Base-by-base conservation (phyloP, 2,329 filamentous ascomycete genomes). In the Harringtonia lauricola region DNA sequence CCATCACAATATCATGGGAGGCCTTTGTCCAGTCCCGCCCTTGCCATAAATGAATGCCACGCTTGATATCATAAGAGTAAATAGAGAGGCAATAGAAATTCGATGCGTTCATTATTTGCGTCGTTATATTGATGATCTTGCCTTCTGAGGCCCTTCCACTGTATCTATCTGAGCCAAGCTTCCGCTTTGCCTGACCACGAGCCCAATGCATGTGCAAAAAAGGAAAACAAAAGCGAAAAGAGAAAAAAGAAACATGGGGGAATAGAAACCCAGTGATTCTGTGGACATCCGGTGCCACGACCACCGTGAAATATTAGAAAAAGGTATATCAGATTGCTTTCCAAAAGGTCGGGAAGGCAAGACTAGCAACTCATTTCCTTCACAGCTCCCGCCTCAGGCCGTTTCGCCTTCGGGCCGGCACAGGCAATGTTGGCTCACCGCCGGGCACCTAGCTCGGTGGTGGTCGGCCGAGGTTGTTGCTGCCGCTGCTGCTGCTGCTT, bases 1-100 rank as follows among this genome's bases (percentile, higher is more conserved):
- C 58, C 80, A 86, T 56, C 88, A 95, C 61, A 74, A 70, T 44
- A 62, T 70, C 31, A 64, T 71, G 59, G 74, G 71, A 14, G 70
- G 67, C 18, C 61, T 64, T 45, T 82, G 79, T 56, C 57, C 45
- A 7, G 36, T 8, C n/a, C 44, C 28, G 19, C 36, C 41, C 12
- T 18, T 44, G 5, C 26, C 15, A 30, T 19, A 30, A 13, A 39
- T 38, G 10, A 30, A 30, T 28, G 12, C 12, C 24, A 30, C 26
- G 10, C 18, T 8, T 7, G 13, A 34, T n/a, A n/a, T n/a, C n/a
- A 30, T 30, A 15, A 15, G 18, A 18, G 36, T 8, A 30, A 38
- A 38, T 29, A n/a, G 8, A 38, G 21, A 36, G 18, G 19, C 7
- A 9, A 8, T 19, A 22, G 17, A 22, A n/a, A n/a, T n/a, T n/a